A percentile compares a stretch with the other conserved stretches of the same genome.
Evolutionary conservation across 2,329 filamentous ascomycete species (phyloP).

Genomic region (Fonsecaea monophora): DNA sequence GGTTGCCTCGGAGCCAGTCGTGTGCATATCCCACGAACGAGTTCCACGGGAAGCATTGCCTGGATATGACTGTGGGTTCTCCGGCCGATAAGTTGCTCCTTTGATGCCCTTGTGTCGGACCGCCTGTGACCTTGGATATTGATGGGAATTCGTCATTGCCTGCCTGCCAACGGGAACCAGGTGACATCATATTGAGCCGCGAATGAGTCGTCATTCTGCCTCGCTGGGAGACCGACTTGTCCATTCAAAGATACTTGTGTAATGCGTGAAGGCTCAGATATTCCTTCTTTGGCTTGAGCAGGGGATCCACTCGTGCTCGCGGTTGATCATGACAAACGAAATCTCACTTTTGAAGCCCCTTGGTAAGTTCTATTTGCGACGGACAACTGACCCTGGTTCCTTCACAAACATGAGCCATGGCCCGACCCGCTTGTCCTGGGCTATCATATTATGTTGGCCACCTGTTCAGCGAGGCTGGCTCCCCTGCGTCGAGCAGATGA

Average conservation of each 20-base stretch:
- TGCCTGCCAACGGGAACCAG: conserved; percentile 24
- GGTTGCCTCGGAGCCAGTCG: conserved; percentile 19
- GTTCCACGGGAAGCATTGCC: neutral
- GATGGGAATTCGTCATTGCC: conserved; percentile 10
- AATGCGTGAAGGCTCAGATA: conserved; percentile 14
- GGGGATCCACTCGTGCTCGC: conserved; percentile 10
- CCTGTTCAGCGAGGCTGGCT: conserved; percentile 18
- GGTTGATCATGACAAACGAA: conserved; percentile 48
- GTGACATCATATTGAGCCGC: conserved; percentile 30
- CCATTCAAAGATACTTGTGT: conserved; percentile 19
- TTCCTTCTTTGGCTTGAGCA: conserved; percentile 14
- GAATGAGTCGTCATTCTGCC: conserved; percentile 6
- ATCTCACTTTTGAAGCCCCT: conserved; percentile 54
- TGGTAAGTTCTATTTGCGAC: conserved; percentile 45
- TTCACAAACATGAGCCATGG: conserved; percentile 10
- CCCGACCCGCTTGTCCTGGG: conserved; percentile 11
- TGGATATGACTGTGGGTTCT: conserved; percentile 19
- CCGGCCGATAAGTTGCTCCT: conserved; percentile 12
- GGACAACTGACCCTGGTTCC: conserved; percentile 3
- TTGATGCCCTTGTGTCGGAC: neutral
- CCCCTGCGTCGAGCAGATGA: conserved; percentile 1
- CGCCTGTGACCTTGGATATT: neutral
- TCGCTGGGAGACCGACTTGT: conserved; percentile 5
- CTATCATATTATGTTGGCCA: conserved; percentile 1
- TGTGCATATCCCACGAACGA: conserved; percentile 35